phyloP scores from a whole-genome alignment of 1,139 yeast species.

The Candida albicans region DNA sequence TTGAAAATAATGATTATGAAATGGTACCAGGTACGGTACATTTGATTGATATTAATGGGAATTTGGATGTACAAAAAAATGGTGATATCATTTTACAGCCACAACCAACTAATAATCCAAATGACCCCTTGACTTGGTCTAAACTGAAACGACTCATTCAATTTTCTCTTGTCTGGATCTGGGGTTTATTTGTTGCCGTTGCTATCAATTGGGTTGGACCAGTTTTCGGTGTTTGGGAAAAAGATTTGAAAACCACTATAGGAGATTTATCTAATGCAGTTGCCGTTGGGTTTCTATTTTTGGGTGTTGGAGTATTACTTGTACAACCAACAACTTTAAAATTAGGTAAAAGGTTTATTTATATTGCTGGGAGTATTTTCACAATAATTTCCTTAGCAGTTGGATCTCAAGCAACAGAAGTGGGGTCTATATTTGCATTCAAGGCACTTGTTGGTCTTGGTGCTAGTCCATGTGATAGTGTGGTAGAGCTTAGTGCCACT shows the following conservation, averaged over 20 bases:
- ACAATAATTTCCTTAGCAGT: conserved; percentile 32
- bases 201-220: conserved; percentile 45
- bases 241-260: conserved; percentile 18
- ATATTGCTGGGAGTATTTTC: conserved; percentile 32
- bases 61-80: conserved; percentile 22
- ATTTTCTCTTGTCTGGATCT: conserved; percentile 16
- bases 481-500: conserved; percentile 47
- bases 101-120: conserved; percentile 26
- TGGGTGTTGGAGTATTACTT: conserved; percentile 39
- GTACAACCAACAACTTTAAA: conserved; percentile 46
- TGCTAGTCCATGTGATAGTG: conserved; percentile 50
- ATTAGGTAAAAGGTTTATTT: conserved; percentile 39
- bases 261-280: conserved; percentile 26
- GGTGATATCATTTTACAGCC: conserved; percentile 27
- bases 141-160: conserved; percentile 20
- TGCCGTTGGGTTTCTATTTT: conserved; percentile 36
- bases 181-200: conserved; percentile 32
- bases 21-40: conserved; percentile 29
- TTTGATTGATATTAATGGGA: conserved; percentile 23
- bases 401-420: conserved; percentile 33
- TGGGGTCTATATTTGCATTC: conserved; percentile 27
- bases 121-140: conserved; percentile 29
- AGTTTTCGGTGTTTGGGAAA: conserved; percentile 35
- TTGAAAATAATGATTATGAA: conserved; percentile 6
- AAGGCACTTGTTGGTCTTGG: conserved; percentile 41